Conservation (phyloP, 2,329 filamentous ascomycete species). For the Diplodia intermedia region DNA sequence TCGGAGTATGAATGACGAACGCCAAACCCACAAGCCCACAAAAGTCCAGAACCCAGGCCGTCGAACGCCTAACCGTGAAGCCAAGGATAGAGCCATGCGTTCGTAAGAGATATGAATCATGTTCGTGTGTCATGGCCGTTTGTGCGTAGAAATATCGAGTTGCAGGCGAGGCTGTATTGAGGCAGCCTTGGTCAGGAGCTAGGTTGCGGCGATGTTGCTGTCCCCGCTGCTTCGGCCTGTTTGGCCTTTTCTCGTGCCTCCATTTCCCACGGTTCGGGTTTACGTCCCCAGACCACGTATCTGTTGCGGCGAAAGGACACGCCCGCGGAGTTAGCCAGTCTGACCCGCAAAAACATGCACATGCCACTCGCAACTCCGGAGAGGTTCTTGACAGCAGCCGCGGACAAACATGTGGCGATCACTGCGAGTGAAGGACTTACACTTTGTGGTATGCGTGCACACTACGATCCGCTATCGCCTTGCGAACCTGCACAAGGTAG, state of each 20-base stretch:
- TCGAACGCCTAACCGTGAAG: background rate
- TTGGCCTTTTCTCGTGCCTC: constrained; percentile 21
- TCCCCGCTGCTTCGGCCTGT: background rate
- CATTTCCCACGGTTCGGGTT: constrained; percentile 28
- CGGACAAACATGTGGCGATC: background rate
- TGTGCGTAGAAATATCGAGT: background rate
- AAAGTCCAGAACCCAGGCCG: constrained; percentile 3
- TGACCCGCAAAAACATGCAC: constrained; percentile 20
- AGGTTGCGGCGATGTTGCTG: background rate
- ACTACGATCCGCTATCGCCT: constrained; percentile 47
- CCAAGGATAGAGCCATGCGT: background rate
- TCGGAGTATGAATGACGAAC: background rate
- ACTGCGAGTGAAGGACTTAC: constrained; percentile 40
- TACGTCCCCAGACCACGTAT: constrained; percentile 34
- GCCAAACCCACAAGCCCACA: background rate
- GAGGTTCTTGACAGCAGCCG: background rate
- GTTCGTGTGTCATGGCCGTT: constrained; percentile 1
- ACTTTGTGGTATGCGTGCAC: constrained; percentile 54
- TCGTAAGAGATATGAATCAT: constrained; percentile 13
- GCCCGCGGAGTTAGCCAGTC: constrained; percentile 32
- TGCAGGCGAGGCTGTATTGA: background rate
- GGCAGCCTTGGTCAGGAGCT: background rate
- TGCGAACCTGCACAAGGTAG: constrained; percentile 53
- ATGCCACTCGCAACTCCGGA: background rate
- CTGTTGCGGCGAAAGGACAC: constrained; percentile 17